These are phyloP conservation scores for Lachancea lanzarotensis DNA, from an alignment of 805 yeast genomes.

Conservation along the genomic window DNA sequence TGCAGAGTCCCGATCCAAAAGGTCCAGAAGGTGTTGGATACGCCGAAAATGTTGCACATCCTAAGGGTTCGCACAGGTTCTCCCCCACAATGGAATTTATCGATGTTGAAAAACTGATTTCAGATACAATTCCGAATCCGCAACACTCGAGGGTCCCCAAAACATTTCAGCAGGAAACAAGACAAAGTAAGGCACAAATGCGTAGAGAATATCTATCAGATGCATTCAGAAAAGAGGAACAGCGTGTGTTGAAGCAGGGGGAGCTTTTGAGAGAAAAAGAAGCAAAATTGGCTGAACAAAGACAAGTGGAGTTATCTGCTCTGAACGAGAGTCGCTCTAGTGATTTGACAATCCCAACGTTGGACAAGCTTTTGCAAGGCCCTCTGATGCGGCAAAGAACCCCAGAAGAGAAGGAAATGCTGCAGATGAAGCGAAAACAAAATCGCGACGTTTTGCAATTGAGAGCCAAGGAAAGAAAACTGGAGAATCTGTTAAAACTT, in stretches of 20 bases:
- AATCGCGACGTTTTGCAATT: constrained; percentile 58
- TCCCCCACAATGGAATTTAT: constrained; percentile 47
- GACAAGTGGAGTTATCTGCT: constrained; percentile 28
- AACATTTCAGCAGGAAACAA: constrained; percentile 24
- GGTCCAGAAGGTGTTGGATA: constrained; percentile 47
- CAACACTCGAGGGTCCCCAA: constrained; percentile 22
- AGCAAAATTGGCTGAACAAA: constrained; percentile 32
- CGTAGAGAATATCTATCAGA: constrained; percentile 67
- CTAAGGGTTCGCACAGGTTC: constrained; percentile 52
- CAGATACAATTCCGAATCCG: constrained; percentile 46
- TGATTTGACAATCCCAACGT: constrained; percentile 69
- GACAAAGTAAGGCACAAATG: constrained; percentile 43
- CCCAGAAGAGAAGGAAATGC: constrained; percentile 52
- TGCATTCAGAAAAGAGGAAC: constrained; percentile 51
- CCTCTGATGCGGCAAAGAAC: constrained; percentile 72
- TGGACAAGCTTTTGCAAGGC: constrained; percentile 58
- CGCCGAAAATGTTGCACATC: constrained; percentile 66
- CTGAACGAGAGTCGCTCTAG: constrained; percentile 24
- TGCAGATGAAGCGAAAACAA: constrained; percentile 54
- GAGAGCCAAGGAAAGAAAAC: constrained; percentile 44
- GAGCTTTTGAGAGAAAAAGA: constrained; percentile 31
- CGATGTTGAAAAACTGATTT: constrained; percentile 55
- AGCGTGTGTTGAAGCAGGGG: constrained; percentile 36
- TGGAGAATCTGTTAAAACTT: constrained; percentile 55
- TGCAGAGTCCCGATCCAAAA: constrained; percentile 39